Percentiles rank a stretch among this genome's conserved stretches.
Conservation (phyloP, 306 rosid species). For the Gastrolobium bilobum region DNA sequence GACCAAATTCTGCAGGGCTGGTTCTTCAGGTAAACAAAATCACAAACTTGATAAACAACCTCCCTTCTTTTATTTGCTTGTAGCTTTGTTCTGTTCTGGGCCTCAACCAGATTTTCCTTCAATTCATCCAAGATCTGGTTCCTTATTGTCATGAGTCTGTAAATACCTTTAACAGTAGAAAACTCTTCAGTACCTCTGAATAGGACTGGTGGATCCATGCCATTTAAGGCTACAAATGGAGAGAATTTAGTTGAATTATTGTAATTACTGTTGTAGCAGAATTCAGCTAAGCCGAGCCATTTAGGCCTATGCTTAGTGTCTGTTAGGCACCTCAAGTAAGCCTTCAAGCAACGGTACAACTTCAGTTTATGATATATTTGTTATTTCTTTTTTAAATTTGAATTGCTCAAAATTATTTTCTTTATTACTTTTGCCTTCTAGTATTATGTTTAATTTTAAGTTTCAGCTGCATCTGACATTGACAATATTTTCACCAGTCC, state of each 20-base stretch:
- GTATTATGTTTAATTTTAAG: constrained; percentile 20
- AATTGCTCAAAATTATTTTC: constrained; percentile 20
- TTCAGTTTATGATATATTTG: background rate
- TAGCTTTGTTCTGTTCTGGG: constrained; percentile 17
- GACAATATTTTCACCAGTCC: constrained; percentile 76
- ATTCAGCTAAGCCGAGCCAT: constrained; percentile 17
- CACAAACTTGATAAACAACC: background rate
- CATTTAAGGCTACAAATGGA: constrained; percentile 3
- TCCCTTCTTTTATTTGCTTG: constrained; percentile 17
- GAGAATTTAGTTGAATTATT: constrained; percentile 16
- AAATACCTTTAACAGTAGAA: constrained; percentile 4
- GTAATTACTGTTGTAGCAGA: constrained; percentile 2
- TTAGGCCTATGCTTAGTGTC: background rate
- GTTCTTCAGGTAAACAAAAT: constrained; percentile 13
- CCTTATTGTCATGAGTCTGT: background rate
- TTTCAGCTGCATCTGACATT: constrained; percentile 48
- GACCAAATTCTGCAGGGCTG: constrained; percentile 8
- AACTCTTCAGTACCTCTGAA: constrained; percentile 9
- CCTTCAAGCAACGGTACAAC: background rate
- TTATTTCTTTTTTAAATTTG: background rate
- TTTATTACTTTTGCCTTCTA: constrained; percentile 41
- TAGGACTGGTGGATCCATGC: background rate
- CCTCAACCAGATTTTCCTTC: constrained; percentile 17
- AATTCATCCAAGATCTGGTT: constrained; percentile 9
- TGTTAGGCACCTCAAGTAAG: constrained; percentile 1